A percentile compares a stretch with the other conserved stretches of the same genome.
Conservation (phyloP, 768 basidiomycete genomes). For the Tricholoma hemisulphureum region DNA sequence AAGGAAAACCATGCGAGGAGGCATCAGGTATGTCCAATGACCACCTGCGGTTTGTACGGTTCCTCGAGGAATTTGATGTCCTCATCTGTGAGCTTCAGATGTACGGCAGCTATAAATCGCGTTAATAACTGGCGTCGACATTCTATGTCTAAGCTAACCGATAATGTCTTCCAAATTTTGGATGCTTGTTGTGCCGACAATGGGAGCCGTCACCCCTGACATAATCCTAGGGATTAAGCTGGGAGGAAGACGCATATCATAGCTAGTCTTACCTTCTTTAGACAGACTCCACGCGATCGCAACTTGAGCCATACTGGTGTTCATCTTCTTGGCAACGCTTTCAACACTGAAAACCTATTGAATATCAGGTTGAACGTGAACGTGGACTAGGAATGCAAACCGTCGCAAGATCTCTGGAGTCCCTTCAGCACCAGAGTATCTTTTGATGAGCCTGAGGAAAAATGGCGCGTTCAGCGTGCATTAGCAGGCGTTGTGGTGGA, state of each 20-base stretch:
- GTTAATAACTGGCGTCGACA: neutral
- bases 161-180: conserved; percentile 53
- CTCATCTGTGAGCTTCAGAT: conserved; percentile 51
- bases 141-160: conserved; percentile 26
- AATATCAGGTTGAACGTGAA: neutral
- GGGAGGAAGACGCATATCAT: neutral
- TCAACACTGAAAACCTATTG: conserved; percentile 30
- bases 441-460: conserved; percentile 18
- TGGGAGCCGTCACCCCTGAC: conserved; percentile 55
- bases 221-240: neutral
- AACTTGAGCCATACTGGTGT: conserved; percentile 56
- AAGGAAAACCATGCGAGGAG: too few relatives aligned
- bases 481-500: neutral
- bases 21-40: conserved; percentile 45
- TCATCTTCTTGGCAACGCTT: conserved; percentile 50
- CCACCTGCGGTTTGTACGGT: conserved; percentile 45
- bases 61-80: conserved; percentile 57
- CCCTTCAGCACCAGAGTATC: conserved; percentile 22
- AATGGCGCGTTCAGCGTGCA: neutral
- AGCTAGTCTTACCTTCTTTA: conserved; percentile 32
- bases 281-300: conserved; percentile 52
- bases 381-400: conserved; percentile 22
- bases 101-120: conserved; percentile 34
- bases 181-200: conserved; percentile 53
- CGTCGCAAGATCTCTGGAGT: conserved; percentile 38